Conservation (phyloP, 2,329 filamentous ascomycete species). For the Scorias spongiosa region DNA sequence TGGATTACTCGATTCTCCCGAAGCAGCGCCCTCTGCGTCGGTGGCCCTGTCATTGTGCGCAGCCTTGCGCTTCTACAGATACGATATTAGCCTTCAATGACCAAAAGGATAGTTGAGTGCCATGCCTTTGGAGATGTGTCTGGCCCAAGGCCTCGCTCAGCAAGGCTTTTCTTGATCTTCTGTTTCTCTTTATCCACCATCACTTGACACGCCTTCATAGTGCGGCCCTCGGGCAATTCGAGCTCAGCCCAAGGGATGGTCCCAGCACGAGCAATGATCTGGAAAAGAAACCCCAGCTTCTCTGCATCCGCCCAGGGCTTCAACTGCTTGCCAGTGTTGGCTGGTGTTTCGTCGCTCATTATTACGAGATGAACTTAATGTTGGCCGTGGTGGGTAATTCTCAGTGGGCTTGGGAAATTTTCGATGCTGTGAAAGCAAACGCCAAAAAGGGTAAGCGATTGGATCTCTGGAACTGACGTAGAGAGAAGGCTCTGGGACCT, state of each 20-base stretch:
- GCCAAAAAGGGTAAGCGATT: no score
- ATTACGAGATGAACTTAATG: neutral
- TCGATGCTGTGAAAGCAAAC: no score
- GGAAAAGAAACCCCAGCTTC: constrained; percentile 16
- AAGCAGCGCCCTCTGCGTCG: neutral
- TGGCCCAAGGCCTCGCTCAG: neutral
- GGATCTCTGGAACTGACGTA: no score
- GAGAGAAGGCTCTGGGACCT: no score
- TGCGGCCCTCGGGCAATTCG: constrained; percentile 17
- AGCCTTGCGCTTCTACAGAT: neutral
- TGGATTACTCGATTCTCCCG: neutral
- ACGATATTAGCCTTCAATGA: no score
- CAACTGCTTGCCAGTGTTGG: neutral
- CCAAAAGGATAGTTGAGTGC: neutral
- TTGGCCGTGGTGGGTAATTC: no score
- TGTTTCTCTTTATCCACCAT: constrained; percentile 19
- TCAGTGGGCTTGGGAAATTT: no score
- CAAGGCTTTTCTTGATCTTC: constrained; percentile 11
- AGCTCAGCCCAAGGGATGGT: constrained; percentile 16
- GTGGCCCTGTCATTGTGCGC: neutral
- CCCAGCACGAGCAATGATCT: constrained; percentile 14
- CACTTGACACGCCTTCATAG: constrained; percentile 13
- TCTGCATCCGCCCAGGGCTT: constrained; percentile 18
- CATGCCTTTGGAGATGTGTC: neutral
- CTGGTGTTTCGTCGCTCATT: neutral